phyloP scores from a whole-genome alignment of 148 eudicot genomes.

The Cornus suecica region DNA sequence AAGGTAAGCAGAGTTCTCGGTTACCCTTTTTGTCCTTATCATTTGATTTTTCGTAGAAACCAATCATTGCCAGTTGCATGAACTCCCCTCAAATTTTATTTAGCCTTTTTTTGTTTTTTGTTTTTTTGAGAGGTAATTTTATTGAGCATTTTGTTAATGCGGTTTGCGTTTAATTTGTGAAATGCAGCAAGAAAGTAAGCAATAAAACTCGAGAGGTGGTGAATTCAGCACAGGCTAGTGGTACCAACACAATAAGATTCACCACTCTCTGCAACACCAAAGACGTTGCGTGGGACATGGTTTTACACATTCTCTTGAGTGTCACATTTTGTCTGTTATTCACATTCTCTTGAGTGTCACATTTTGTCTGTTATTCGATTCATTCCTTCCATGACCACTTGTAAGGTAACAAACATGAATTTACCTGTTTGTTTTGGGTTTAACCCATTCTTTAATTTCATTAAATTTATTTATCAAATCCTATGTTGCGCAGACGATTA shows the following conservation, averaged over 20 bases:
- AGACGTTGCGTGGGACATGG: slow-evolving; percentile 8
- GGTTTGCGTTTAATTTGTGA: neutral
- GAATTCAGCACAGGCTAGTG: slow-evolving; percentile 53
- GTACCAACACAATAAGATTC: slow-evolving; percentile 27
- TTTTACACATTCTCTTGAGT: slow-evolving; percentile 24
- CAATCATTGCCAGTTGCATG: neutral
- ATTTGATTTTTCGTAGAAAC: neutral
- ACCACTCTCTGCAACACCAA: slow-evolving; percentile 12
- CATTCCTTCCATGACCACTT: slow-evolving; percentile 23
- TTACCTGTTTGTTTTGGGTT: neutral
- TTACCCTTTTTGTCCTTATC: slow-evolving; percentile 11
- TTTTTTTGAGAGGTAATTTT: neutral
- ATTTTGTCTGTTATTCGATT: slow-evolving; percentile 27
- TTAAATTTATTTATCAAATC: neutral
- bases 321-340: slow-evolving; percentile 27
- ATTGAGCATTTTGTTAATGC: neutral
- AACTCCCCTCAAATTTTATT: neutral
- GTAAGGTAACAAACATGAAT: slow-evolving; percentile 9
- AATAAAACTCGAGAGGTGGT: slow-evolving; percentile 45
- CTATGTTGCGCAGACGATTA: neutral
- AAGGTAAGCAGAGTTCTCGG: slow-evolving; percentile 48
- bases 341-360: slow-evolving; percentile 27
- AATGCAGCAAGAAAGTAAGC: slow-evolving; percentile 60
- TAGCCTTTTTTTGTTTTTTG: too few species aligned
- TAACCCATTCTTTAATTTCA: neutral